Evolutionary conservation across 1,139 yeast genomes (phyloP), one percentile per base, ranked within the genome.

Genomic region (Suhomyces maxii): DNA sequence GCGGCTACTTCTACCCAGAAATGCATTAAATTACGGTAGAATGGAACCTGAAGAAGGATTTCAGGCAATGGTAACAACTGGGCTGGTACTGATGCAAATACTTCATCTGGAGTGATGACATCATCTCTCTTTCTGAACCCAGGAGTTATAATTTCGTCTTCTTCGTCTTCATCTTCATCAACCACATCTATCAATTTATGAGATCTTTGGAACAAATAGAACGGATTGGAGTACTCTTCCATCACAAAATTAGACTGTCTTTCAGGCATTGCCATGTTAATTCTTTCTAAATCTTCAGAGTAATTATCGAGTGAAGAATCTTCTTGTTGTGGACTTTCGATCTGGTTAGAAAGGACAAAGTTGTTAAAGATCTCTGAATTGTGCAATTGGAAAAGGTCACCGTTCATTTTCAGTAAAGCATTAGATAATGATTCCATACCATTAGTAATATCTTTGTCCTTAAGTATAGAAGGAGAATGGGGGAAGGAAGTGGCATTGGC

Each of bases 1-100:
- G 90, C 79, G 0, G 89, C 86, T 10, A 82, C 80, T 45, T 80
- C 72, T 12, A 84, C 67, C 73, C 81, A 87, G 55, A 83, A 84
- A 52, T 82, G 82, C 67, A 86, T 81, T 23, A 84, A 68, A 46
- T 79, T 79, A 36, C 82, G 67, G 57, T 83, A 82, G 52, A 73
- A 76, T 1, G 88, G 86, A 3, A 82, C 84, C 46, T 77, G 76
- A 10, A 79, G 63, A 28, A 84, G 64, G 10, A 82, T 60, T 47
- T 82, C 84, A 0, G 90, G 89, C 14, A 83, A 63, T 3, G 85
- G 86, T 8, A 68, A 57, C 4, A 83, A 59, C 43, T 53, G 55
- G 39, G 77, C 76, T 1, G 86, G 86, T 10, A 82, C 69, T 7
- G 58, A 48, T 7, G 47, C 34, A 39, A 60, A 52, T 2, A 50